Evolutionary conservation across 2,329 filamentous ascomycete species (phyloP).

Genomic region (Cephalotrichum gorgonifer): DNA sequence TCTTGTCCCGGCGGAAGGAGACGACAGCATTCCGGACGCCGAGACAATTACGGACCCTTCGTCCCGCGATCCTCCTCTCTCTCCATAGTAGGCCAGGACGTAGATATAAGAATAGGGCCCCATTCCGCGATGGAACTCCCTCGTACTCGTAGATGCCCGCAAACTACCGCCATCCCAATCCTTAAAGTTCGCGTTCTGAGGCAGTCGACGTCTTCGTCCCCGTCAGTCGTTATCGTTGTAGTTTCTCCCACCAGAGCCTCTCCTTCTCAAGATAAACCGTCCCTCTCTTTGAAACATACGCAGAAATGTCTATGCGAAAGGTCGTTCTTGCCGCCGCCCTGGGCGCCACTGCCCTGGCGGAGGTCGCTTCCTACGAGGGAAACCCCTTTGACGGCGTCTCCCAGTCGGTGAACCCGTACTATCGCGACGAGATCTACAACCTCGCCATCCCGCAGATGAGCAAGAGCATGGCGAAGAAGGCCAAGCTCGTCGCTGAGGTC

Average conservation of each 20-base stretch:
- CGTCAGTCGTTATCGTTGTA: neutral
- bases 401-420: conserved; percentile 44
- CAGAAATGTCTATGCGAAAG: conserved; percentile 1
- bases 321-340: conserved; percentile 1
- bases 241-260: neutral
- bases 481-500: conserved; percentile 39
- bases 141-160: neutral
- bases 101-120: neutral
- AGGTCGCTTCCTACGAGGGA: conserved; percentile 29
- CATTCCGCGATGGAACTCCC: neutral
- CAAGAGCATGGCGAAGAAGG: conserved; percentile 40
- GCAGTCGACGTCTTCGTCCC: too few species aligned
- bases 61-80: neutral
- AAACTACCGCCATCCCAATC: neutral
- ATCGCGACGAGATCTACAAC: conserved; percentile 41
- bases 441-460: conserved; percentile 53
- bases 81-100: neutral
- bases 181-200: neutral
- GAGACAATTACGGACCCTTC: neutral
- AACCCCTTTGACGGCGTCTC: conserved; percentile 41
- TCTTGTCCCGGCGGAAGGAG: neutral
- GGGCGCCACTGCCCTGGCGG: conserved; percentile 2
- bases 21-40: neutral
- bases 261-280: neutral
- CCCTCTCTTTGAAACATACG: too few species aligned